Evolutionary conservation across 257 asterid species (phyloP).

Genomic region (Buddleja alternifolia): DNA sequence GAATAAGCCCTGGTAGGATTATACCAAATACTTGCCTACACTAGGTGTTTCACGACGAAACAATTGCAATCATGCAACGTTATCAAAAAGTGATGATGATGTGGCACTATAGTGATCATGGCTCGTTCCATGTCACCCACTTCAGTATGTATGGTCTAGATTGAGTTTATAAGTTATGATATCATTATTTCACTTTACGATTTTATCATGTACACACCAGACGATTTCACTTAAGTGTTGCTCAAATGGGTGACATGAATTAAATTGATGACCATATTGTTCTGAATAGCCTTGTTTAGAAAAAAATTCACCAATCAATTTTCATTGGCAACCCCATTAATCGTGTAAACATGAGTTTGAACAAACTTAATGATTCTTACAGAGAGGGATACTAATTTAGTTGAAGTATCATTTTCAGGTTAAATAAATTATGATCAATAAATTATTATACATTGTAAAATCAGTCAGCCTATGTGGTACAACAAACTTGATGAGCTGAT

Average conservation of each 20-base stretch:
- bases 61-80: background rate
- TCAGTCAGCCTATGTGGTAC: conserved; percentile 24
- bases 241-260: too few species aligned
- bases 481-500: conserved; percentile 16
- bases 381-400: background rate
- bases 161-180: too few species aligned
- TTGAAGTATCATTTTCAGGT: background rate
- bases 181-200: too few species aligned
- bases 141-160: too few species aligned
- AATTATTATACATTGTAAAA: conserved; percentile 2
- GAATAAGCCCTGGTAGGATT: background rate
- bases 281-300: background rate
- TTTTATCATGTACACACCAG: too few species aligned
- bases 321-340: background rate
- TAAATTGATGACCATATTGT: too few species aligned
- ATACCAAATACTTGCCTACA: background rate
- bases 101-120: background rate
- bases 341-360: background rate
- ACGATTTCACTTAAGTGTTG: too few species aligned
- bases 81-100: background rate
- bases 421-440: too few species aligned
- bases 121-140: too few species aligned
- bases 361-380: background rate
- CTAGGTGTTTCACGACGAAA: background rate
- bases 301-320: conserved; percentile 13